A percentile compares a stretch with the other conserved stretches of the same genome.
phyloP scores from a whole-genome alignment of 179 eudicot species.

The Spinacia oleracea region DNA sequence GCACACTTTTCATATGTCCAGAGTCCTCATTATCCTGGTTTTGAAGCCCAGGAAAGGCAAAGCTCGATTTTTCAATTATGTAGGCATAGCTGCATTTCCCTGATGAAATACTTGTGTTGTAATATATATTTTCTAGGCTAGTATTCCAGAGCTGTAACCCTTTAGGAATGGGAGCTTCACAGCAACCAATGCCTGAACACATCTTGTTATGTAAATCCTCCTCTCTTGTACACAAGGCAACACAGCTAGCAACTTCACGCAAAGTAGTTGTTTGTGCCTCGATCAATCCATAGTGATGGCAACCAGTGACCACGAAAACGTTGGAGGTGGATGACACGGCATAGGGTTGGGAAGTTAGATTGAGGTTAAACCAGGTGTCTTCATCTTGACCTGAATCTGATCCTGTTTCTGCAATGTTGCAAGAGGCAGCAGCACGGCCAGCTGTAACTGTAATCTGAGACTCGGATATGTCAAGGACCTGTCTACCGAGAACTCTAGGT shows the following conservation, averaged over 20 bases:
- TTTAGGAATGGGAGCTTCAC: constrained; percentile 44
- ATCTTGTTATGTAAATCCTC: constrained; percentile 35
- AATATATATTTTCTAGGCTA: constrained; percentile 18
- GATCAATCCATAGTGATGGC: constrained; percentile 41
- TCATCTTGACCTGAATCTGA: constrained; percentile 11
- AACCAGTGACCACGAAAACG: constrained; percentile 45
- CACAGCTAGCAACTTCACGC: constrained; percentile 38
- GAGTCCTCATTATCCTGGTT: background rate
- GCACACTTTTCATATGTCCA: background rate
- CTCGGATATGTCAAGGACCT: constrained; percentile 37
- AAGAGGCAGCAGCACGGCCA: constrained; percentile 21
- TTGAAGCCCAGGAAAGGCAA: constrained; percentile 28
- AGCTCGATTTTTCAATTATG: constrained; percentile 23
- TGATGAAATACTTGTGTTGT: constrained; percentile 26
- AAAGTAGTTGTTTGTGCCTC: constrained; percentile 16
- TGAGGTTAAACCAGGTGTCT: background rate
- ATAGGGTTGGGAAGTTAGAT: constrained; percentile 29
- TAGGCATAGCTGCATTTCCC: constrained; percentile 33
- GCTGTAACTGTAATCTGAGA: constrained; percentile 29
- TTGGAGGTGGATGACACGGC: constrained; percentile 40
- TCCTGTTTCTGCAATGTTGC: constrained; percentile 22
- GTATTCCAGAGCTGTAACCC: constrained; percentile 28
- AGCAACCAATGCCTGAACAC: constrained; percentile 59
- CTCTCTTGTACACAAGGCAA: constrained; percentile 36
- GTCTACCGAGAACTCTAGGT: constrained; percentile 10